These are phyloP conservation scores for Ogataea glucozyma DNA, from an alignment of 805 yeast genomes.

Conservation along the genomic window DNA sequence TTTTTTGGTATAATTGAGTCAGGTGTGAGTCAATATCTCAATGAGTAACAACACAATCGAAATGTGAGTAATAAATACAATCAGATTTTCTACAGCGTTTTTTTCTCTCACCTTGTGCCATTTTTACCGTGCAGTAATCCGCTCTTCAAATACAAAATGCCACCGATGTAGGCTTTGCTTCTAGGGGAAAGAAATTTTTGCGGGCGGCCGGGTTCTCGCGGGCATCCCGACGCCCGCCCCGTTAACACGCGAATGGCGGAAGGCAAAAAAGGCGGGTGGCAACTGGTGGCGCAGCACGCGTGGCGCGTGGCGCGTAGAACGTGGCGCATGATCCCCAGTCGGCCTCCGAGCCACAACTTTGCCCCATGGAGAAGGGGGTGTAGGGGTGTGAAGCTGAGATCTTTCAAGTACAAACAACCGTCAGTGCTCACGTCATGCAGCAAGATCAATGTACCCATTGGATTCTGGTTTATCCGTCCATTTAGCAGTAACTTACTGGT, in stretches of 20 bases:
- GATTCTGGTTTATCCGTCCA: too few species aligned
- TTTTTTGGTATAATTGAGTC: too few species aligned
- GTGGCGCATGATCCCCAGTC: too few species aligned
- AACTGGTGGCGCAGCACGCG: too few species aligned
- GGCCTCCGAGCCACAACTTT: slow-evolving; percentile 6
- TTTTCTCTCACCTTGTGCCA: slow-evolving; percentile 1
- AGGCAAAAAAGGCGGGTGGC: too few species aligned
- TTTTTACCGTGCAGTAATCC: slow-evolving; percentile 1
- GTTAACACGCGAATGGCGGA: too few species aligned
- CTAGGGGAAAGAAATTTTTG: neutral
- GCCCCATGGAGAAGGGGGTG: slow-evolving; percentile 1
- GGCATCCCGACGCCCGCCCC: neutral
- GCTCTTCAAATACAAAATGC: slow-evolving; percentile 2
- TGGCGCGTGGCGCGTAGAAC: too few species aligned
- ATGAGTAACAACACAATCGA: too few species aligned
- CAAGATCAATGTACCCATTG: too few species aligned
- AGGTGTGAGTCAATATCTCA: too few species aligned
- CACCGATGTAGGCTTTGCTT: slow-evolving; percentile 3
- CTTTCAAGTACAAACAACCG: neutral
- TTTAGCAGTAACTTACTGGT: too few species aligned
- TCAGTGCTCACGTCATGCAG: neutral
- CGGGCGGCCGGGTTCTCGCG: slow-evolving; percentile 5
- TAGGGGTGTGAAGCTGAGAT: neutral
- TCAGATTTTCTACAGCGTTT: neutral
- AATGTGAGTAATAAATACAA: too few species aligned